These are phyloP conservation scores for Waltiozyma sp. DNA, from an alignment of 1,139 yeast species.

Conservation along the genomic window DNA sequence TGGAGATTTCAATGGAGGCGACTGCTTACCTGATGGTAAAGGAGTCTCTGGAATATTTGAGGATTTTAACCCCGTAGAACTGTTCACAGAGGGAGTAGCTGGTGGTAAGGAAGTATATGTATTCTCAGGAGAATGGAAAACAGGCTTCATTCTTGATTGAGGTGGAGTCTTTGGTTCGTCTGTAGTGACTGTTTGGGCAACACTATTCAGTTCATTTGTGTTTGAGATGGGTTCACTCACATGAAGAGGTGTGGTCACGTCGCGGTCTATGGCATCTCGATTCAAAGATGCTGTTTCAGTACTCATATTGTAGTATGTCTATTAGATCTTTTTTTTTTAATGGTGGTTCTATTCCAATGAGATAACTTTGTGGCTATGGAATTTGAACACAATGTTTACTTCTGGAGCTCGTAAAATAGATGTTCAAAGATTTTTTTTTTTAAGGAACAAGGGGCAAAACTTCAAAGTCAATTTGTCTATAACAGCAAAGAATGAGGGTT, in stretches of 20 bases:
- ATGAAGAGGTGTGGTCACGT: too few species aligned
- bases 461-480: too few species aligned
- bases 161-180: constrained; percentile 16
- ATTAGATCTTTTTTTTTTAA: too few species aligned
- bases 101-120: constrained; percentile 9
- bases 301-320: too few species aligned
- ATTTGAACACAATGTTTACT: too few species aligned
- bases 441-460: too few species aligned
- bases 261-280: background rate
- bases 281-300: background rate
- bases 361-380: too few species aligned
- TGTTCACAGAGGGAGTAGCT: constrained; percentile 9
- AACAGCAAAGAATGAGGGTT: too few species aligned
- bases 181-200: too few species aligned
- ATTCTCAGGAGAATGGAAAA: constrained; percentile 11
- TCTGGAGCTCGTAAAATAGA: too few species aligned
- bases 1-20: constrained; percentile 28
- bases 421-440: too few species aligned
- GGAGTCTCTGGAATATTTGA: constrained; percentile 26
- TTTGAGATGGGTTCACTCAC: background rate
- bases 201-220: background rate
- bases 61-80: constrained; percentile 3
- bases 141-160: background rate
- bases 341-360: too few species aligned
- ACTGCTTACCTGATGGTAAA: constrained; percentile 16